phyloP scores from a whole-genome alignment of 2,329 filamentous ascomycete genomes.

The Fusarium solani-melongenae region DNA sequence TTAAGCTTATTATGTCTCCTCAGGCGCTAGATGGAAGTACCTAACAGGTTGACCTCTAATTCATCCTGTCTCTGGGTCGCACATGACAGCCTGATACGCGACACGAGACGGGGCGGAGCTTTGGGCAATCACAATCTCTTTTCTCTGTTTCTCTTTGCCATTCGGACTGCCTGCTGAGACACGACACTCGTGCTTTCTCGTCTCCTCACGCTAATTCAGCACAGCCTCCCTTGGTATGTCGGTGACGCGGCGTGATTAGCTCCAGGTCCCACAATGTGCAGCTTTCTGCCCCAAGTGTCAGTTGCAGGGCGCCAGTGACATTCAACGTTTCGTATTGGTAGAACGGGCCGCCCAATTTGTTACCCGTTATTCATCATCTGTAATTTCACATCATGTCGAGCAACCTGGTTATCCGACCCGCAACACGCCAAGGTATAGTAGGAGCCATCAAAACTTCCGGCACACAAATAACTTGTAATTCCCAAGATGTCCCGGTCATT shows the following conservation, averaged over 20 bases:
- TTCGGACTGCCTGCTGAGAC: neutral
- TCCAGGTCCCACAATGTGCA: neutral
- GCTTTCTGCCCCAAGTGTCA: neutral
- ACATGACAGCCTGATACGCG: neutral
- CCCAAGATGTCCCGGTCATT: constrained; percentile 6
- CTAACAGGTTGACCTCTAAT: neutral
- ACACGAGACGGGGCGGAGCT: neutral
- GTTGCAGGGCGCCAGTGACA: constrained; percentile 3
- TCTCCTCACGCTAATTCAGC: neutral
- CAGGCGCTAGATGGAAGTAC: neutral
- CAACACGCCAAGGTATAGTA: constrained; percentile 1
- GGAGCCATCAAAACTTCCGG: neutral
- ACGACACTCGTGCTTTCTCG: neutral
- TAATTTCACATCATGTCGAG: neutral
- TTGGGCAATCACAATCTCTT: neutral
- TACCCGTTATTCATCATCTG: neutral
- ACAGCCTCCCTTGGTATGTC: constrained; percentile 3
- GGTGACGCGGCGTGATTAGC: constrained; percentile 5
- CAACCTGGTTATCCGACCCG: neutral
- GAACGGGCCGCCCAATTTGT: neutral
- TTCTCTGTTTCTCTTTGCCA: neutral
- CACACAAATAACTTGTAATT: neutral
- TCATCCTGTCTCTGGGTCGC: neutral
- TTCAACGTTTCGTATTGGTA: neutral
- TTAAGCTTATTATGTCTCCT: constrained; percentile 7